phyloP scores from a whole-genome alignment of 2,329 filamentous ascomycete species.

The Coleophoma eucalyptorum region DNA sequence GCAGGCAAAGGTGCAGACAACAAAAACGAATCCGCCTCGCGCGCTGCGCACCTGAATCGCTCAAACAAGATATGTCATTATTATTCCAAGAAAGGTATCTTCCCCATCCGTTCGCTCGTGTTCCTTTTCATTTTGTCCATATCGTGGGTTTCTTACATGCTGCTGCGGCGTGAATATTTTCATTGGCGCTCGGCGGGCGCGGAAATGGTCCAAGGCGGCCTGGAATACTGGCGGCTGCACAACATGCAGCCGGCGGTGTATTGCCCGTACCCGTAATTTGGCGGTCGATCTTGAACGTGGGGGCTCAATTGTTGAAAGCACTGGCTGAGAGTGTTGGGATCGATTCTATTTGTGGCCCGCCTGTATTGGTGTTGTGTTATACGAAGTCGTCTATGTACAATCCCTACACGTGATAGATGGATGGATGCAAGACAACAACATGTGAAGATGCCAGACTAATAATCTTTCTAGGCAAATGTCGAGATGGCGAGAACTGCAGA shows the following conservation, averaged over 20 bases:
- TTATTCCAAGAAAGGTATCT: constrained; percentile 23
- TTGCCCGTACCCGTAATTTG: constrained; percentile 25
- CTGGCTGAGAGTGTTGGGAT: constrained; percentile 11
- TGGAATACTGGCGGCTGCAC: constrained; percentile 10
- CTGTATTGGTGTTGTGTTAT: not conserved
- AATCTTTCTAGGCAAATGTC: not conserved
- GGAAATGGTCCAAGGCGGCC: constrained; percentile 11
- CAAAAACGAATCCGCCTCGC: constrained; percentile 19
- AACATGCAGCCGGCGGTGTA: constrained; percentile 22
- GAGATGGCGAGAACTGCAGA: constrained; percentile 1
- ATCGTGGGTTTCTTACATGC: not conserved
- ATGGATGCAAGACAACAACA: not conserved
- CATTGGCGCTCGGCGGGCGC: constrained; percentile 14
- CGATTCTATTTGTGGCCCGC: constrained; percentile 8
- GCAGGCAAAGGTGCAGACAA: constrained; percentile 16
- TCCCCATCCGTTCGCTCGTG: not conserved
- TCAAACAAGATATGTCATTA: constrained; percentile 24
- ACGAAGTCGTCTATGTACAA: not conserved
- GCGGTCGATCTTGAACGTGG: constrained; percentile 14
- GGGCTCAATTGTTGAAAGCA: constrained; percentile 12
- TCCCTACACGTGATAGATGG: not conserved
- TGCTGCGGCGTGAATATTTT: constrained; percentile 18
- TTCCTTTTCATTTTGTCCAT: too few relatives aligned
- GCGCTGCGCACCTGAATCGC: constrained; percentile 10
- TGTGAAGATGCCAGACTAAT: not conserved